Percentiles rank a stretch among this genome's conserved stretches.
Evolutionary conservation across 164 flowering plant species (phyloP).

Genomic region (Berberis vulgaris): DNA sequence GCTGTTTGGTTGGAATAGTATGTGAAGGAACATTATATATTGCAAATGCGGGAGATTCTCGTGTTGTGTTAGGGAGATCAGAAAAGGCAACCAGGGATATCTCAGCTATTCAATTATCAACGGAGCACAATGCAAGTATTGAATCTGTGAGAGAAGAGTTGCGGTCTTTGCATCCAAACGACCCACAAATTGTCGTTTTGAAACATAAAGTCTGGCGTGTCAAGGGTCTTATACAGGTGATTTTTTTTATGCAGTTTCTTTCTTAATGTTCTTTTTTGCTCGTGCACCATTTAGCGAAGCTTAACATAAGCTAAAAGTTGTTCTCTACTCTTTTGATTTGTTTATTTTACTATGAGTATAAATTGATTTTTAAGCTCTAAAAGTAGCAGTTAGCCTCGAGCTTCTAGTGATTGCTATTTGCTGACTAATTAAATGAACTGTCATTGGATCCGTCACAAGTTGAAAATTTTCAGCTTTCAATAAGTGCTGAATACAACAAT

Average conservation of each 20-base stretch:
- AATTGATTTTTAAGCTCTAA: too few relatives aligned
- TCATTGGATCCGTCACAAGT: too few relatives aligned
- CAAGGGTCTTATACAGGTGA: slow-evolving; percentile 91
- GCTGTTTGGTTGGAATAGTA: slow-evolving; percentile 79
- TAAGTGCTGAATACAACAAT: too few relatives aligned
- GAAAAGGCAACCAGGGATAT: slow-evolving; percentile 37
- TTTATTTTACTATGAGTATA: too few relatives aligned
- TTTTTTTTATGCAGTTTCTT: neutral
- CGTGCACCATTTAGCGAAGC: neutral
- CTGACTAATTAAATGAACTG: too few relatives aligned
- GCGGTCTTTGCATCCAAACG: slow-evolving; percentile 73
- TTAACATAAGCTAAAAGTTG: too few relatives aligned
- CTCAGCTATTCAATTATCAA: slow-evolving; percentile 69
- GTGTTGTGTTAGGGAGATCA: slow-evolving; percentile 72
- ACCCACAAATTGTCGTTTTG: slow-evolving; percentile 80
- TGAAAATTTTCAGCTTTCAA: too few relatives aligned
- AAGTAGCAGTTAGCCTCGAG: too few relatives aligned
- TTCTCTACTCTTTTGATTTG: too few relatives aligned
- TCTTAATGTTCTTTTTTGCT: neutral
- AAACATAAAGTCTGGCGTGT: slow-evolving; percentile 97
- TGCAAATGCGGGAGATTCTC: slow-evolving; percentile 89
- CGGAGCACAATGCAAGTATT: slow-evolving; percentile 78
- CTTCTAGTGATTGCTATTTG: too few relatives aligned
- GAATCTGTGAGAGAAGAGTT: slow-evolving; percentile 82
- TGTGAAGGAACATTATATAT: slow-evolving; percentile 62